Percentiles rank a stretch among this genome's conserved stretches.
Evolutionary conservation across 2,329 filamentous ascomycete species (phyloP).

Genomic region (Teratosphaeria zuluensis): DNA sequence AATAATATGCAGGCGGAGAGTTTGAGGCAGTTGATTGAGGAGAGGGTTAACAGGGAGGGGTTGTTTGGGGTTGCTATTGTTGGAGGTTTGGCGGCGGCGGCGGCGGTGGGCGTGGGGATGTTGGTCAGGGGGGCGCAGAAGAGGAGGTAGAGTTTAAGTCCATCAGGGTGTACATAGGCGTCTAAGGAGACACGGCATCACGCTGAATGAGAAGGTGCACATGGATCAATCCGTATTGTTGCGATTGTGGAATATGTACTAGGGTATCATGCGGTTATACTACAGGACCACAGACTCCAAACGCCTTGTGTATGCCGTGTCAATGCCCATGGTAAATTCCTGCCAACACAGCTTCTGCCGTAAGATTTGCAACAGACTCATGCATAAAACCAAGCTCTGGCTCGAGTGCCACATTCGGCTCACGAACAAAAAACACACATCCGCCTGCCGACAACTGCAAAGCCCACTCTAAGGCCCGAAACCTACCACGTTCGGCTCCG

Average conservation of each 20-base stretch:
- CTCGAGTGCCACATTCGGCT: background rate
- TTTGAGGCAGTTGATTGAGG: constrained; percentile 79
- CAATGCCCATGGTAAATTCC: background rate
- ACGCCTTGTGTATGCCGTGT: background rate
- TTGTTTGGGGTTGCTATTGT: constrained; percentile 91
- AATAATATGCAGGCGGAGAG: constrained; percentile 81
- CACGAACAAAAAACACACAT: background rate
- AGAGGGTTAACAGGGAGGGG: constrained; percentile 91
- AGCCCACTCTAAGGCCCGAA: constrained; percentile 8
- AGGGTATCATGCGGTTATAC: background rate
- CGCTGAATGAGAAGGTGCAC: no score
- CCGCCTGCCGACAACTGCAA: background rate
- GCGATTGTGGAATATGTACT: background rate
- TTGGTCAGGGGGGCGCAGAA: constrained; percentile 59
- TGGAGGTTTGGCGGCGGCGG: constrained; percentile 82
- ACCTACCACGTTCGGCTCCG: constrained; percentile 2
- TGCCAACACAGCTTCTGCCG: background rate
- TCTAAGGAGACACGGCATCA: no score
- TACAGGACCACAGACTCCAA: background rate
- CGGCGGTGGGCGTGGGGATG: constrained; percentile 84
- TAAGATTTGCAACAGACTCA: background rate
- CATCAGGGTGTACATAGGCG: no score
- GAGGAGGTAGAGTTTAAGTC: constrained; percentile 13
- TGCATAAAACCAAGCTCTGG: background rate
- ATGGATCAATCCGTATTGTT: background rate